Base-by-base conservation (phyloP, 352 stramenopile genomes). In the Aphanomyces astaci region DNA sequence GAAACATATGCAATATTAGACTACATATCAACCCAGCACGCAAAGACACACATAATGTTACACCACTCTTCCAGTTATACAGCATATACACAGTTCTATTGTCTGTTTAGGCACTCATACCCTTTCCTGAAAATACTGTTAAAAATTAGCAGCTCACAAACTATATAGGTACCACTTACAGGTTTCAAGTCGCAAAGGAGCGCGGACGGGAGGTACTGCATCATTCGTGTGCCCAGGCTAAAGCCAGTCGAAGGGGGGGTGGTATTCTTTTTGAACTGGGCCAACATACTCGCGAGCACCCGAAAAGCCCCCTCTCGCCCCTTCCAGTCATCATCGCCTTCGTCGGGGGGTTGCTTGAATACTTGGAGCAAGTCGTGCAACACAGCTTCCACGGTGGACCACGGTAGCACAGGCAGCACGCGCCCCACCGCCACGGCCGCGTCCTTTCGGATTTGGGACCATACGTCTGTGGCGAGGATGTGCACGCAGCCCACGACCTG, bases 391-490 rank as follows among this genome's bases (percentile, higher is more conserved):
- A 88, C 66, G 11, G 71, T 46, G 22, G 68, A 62, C 33, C 74
- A 30, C 4, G 77, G 71, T 7, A 73, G 62, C 17, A 82, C 67
- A 24, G 68, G 33, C n/a, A 81, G 46, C 13, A 59, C 71, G 2
- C 9, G 25, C 0, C 56, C 57, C 32, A 72, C 64, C 40, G 25
- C 49, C 15, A 63, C 74, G 1, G 78, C 73, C 7, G 66, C 77
- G 15, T 86, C 77, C 70, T 84, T 87, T 17, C 81, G 82, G 7
- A 91, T 78, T 22, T 78, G 78, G 1, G 82, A 91, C 82, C 82
- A 91, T 32, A 91, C 65, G 49, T 91, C 82, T 0, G 76, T 87
- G 11, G 84, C 63, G 28, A 65, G 22, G 7, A 48, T 46, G 56
- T 65, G 56, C 11, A 65, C 27, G 32, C 32, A 49, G 17, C 39